Evolutionary conservation across 1,284 basidiomycete genomes (phyloP), one percentile per base, ranked within the genome.

Genomic region (Microstroma glucosiphilum): DNA sequence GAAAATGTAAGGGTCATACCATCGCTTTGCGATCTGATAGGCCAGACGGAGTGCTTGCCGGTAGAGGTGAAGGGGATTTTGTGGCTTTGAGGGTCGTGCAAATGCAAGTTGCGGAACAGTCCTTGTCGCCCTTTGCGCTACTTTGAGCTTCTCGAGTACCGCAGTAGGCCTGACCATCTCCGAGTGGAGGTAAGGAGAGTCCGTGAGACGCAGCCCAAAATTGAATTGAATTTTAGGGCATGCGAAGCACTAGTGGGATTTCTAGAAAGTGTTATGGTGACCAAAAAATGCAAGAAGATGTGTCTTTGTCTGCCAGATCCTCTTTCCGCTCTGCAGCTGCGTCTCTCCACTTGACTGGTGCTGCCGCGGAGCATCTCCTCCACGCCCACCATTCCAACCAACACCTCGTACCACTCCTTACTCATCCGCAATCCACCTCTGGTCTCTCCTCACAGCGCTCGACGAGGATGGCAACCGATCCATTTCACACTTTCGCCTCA

Each of bases 401-500:
- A 37, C 30, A 37, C 30, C 30, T 37, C 9, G 30, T 37, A 3
- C 30, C 9, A 37, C 30, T 9, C 3, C 9, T 9, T 37, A 37
- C 30, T 37, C 30, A 9, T 9, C 30, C 4, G 30, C 51, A 60
- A 4, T 12, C 46, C 23, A 58, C 11, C 21, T 60, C 23, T 58
- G 13, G 13, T 15, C 40, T 11, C 58, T 3, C 19, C 58, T 6
- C 46, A 40, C 25, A 21, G 13, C 23, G 23, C 41, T 19, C 23
- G 6, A 46, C 19, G 21, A 13, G 57, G 13, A 78, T 78, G 75
- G 67, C 75, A 1, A 57, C 67, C 40, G 76, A 78, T 64, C 75
- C 76, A 17, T 78, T 76, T 49, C 74, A 76, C 61, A 75, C 69
- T 41, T 77, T 74, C 57, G 75, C 71, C 3, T 63, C 67, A 13